Conservation (phyloP, 2,329 filamentous ascomycete genomes). For the Xylaria sp. region DNA sequence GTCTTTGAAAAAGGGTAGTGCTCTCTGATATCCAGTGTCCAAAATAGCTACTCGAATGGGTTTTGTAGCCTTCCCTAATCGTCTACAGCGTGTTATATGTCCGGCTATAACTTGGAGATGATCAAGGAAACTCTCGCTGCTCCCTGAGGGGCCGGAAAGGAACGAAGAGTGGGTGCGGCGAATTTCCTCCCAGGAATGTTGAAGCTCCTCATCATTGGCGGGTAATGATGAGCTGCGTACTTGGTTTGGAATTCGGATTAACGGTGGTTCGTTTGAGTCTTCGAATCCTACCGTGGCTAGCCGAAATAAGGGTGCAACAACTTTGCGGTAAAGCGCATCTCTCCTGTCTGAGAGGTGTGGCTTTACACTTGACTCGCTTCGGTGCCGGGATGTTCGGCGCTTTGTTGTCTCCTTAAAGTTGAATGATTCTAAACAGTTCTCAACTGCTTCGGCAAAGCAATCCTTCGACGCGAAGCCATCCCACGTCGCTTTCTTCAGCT, state of each 20-base stretch:
- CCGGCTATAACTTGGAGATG: constrained; percentile 3
- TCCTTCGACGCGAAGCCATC: neutral
- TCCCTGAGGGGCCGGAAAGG: neutral
- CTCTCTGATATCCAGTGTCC: constrained; percentile 1
- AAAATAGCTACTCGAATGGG: constrained; percentile 5
- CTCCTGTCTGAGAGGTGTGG: neutral
- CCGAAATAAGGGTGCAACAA: constrained; percentile 3
- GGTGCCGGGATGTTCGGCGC: neutral
- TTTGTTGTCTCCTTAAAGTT: neutral
- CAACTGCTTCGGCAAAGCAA: constrained; percentile 4
- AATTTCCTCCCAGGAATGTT: neutral
- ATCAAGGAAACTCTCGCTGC: neutral
- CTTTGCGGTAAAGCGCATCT: neutral
- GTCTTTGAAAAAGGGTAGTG: constrained; percentile 2
- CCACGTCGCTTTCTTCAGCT: neutral
- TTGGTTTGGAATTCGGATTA: constrained; percentile 1
- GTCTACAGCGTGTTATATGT: neutral
- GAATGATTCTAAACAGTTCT: neutral
- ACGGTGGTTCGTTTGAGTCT: neutral
- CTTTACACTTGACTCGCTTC: neutral
- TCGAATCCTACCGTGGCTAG: constrained; percentile 5
- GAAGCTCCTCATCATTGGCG: neutral
- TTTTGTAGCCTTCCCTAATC: neutral
- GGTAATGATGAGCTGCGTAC: neutral
- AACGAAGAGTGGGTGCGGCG: neutral